Base-by-base conservation (phyloP, 202 grass and related monocot genomes). In the Hordeum pubiflorum region DNA sequence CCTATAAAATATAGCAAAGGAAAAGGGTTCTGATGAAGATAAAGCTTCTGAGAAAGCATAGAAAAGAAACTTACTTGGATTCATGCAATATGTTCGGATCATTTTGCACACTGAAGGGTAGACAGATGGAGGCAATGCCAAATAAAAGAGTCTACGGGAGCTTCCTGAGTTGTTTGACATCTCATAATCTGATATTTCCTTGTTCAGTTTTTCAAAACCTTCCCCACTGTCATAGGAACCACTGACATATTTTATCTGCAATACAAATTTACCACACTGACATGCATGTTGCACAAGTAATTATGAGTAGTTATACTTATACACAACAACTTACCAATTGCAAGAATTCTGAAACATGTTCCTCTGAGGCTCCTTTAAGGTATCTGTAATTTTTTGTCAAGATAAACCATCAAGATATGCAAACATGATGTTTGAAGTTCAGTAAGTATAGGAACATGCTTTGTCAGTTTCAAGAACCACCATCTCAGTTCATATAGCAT, bases 71-170 rank as follows among this genome's bases (percentile, higher is more conserved):
- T 62, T 99, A 96, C 97, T 89, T 89, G 87, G 81, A 86, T 89
- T 96, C 87, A 90, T 99, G 89, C 97, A 99, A 68, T 96, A 91
- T 79, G 48, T 83, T 82, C 86, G 88, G 72, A 99, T 93, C 97
- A 99, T 99, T 99, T 89, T 96, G 88, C 93, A 99, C 17, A 99
- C 97, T 31, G 93, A 90, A 90, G 97, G 97, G 85, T 99, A 99
- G 79, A 96, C 97, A 81, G 97, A 99, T 66, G 97, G 97, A 90
- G 97, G 97, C 84, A 99, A 64, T 84, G 97, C 97, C 69, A 99
- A 83, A 86, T 99, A 99, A 90, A 99, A 99, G 31, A 99, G 91
- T 44, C 97, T 93, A 77, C 97, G 93, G 76, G 88, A 89, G 73
- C 68, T 91, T 93, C 82, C 91, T 20, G 89, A 87, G 46, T 86